phyloP scores from a whole-genome alignment of 768 basidiomycete species.

The Suillus americanus region DNA sequence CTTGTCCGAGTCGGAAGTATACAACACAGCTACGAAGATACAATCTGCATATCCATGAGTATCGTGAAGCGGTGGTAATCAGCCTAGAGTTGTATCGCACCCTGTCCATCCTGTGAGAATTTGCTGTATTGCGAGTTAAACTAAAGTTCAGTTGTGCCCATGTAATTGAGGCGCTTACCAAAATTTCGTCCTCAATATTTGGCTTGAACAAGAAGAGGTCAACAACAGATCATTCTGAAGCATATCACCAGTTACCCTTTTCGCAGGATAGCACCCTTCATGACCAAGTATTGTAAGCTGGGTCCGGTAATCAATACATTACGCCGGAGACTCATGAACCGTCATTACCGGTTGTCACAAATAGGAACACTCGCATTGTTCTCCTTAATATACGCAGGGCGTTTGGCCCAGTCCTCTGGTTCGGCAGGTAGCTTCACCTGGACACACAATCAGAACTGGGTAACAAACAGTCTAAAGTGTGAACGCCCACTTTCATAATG shows the following conservation, averaged over 20 bases:
- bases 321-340: neutral
- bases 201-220: constrained; percentile 41
- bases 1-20: constrained; percentile 72
- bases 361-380: constrained; percentile 77
- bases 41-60: constrained; percentile 49
- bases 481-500: constrained; percentile 69
- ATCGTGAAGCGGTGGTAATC: constrained; percentile 12
- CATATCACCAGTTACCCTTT: constrained; percentile 62
- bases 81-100: constrained; percentile 29
- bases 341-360: constrained; percentile 75
- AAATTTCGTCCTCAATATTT: constrained; percentile 79
- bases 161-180: constrained; percentile 46
- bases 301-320: constrained; percentile 19
- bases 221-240: constrained; percentile 11
- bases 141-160: constrained; percentile 7
- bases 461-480: neutral
- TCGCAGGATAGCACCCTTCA: constrained; percentile 82
- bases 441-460: neutral
- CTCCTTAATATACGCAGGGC: constrained; percentile 80
- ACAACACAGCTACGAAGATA: constrained; percentile 79
- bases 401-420: constrained; percentile 75
- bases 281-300: constrained; percentile 85
- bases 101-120: constrained; percentile 60
- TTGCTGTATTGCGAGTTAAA: constrained; percentile 47
- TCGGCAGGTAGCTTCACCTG: constrained; percentile 90